Evolutionary conservation across 164 flowering plant species (phyloP), one percentile per base, ranked within the genome.

Genomic region (Chloranthus sessilifolius): DNA sequence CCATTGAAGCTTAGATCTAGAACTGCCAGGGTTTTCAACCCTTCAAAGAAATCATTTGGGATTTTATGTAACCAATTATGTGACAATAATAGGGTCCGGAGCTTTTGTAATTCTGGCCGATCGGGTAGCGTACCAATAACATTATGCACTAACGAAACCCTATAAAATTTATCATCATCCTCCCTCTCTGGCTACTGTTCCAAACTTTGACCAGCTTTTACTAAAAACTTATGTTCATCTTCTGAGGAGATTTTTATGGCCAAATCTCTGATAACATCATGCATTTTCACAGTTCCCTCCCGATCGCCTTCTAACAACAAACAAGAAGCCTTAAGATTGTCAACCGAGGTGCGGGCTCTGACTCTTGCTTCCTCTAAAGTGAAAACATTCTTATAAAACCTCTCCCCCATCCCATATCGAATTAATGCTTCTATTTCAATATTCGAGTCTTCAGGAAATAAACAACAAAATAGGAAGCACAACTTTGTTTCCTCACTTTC

Each of bases 401-500:
- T 52, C 23, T 43, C 50, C 22, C 46, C 56, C n/a, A 55, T 31
- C 5, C 49, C 53, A 43, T 55, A 62, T 19, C 1, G 37, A 0
- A 17, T 34, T 29, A 56, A 10, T 1, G 23, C 43, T 15, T 55
- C 19, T 25, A 43, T 5, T n/a, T 1, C 6, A 43, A 55, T 43
- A 3, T 28, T 22, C 19, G 49, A 12, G 8, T 56, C 39, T 21
- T 49, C 60, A 8, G 40, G 61, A 38, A 50, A 33, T 20, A 65
- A n/a, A 30, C 48, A 59, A 50, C 64, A 65, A 3, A 54, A 56
- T 25, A 65, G 23, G 47, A 65, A 55, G 20, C 38, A 55, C 3
- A 25, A 12, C 25, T 55, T 55, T 9, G 53, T 25, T 27, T 59
- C 61, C 7, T 65, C 58, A 27, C 44, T 22, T 21, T 47, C 52